Evolutionary conservation across 1,284 basidiomycete genomes (phyloP).

Genomic region (Heliocybe sulcata): DNA sequence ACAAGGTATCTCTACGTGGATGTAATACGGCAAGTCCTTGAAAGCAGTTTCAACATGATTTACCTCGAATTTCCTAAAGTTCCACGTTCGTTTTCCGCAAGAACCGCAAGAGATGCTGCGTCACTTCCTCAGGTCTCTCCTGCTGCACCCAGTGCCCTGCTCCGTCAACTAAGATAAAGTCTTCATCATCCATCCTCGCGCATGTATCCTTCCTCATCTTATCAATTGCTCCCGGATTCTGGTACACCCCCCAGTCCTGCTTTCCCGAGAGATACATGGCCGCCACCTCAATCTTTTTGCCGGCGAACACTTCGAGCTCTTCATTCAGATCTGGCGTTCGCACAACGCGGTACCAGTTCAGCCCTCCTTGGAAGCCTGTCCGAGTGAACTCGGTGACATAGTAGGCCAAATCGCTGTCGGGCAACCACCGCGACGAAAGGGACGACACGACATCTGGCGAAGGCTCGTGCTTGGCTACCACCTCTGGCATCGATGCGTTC

Average conservation of each 20-base stretch:
- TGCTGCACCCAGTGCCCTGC: constrained; percentile 64
- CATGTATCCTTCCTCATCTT: constrained; percentile 30
- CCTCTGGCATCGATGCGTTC: constrained; percentile 42
- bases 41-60: not conserved
- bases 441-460: constrained; percentile 16
- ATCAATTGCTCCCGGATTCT: constrained; percentile 40
- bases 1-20: too few species aligned
- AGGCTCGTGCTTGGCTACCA: constrained; percentile 25
- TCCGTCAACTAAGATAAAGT: constrained; percentile 44
- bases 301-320: constrained; percentile 18
- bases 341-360: constrained; percentile 45
- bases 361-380: constrained; percentile 56
- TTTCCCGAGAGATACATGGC: constrained; percentile 47
- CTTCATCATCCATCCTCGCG: constrained; percentile 25
- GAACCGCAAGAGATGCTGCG: not conserved
- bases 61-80: not conserved
- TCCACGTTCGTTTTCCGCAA: not conserved
- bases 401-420: constrained; percentile 38
- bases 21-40: too few species aligned
- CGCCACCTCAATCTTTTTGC: constrained; percentile 37
- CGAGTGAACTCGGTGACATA: constrained; percentile 41
- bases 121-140: constrained; percentile 30
- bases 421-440: constrained; percentile 33
- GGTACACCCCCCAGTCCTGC: constrained; percentile 54
- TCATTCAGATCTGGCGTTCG: constrained; percentile 8